These are phyloP conservation scores for Eimeria maxima DNA, from an alignment of 169 alveolate genomes.

Conservation along the genomic window DNA sequence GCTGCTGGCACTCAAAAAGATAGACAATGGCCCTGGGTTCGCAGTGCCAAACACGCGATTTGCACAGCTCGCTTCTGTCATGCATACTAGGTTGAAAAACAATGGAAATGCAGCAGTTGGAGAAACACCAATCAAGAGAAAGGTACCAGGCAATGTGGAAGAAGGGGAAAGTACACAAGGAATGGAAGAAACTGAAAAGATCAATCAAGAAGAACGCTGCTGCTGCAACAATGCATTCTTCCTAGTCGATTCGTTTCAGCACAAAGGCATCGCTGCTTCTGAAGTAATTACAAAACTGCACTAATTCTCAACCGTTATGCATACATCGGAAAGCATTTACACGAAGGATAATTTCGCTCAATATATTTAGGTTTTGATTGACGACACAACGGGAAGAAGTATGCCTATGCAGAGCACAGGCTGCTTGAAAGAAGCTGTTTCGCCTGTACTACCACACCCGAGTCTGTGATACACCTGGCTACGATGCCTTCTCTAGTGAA, in stretches of 20 bases:
- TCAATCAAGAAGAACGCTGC: not conserved
- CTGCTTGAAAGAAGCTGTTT: no score
- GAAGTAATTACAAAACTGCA: no score
- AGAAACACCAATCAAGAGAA: not conserved
- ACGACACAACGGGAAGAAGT: no score
- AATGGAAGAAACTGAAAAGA: not conserved
- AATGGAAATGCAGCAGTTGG: not conserved
- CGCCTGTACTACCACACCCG: no score
- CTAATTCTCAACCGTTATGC: not conserved
- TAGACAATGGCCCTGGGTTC: conserved; percentile 82
- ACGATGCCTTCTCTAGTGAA: no score
- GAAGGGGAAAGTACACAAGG: not conserved
- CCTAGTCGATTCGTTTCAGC: not conserved
- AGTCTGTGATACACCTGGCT: no score
- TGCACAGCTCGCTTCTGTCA: not conserved
- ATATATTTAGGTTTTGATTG: no score
- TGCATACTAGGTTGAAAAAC: not conserved
- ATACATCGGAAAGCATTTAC: not conserved
- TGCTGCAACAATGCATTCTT: not conserved
- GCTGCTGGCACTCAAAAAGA: conserved; percentile 75
- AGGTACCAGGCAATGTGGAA: not conserved
- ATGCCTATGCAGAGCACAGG: no score
- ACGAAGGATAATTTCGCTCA: not conserved
- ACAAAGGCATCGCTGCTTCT: not conserved
- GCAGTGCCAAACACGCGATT: conserved; percentile 30